Evolutionary conservation across 441 rosid species (phyloP), one percentile per base, ranked within the genome.

Genomic region (Pelargonium myrrhifolium): DNA sequence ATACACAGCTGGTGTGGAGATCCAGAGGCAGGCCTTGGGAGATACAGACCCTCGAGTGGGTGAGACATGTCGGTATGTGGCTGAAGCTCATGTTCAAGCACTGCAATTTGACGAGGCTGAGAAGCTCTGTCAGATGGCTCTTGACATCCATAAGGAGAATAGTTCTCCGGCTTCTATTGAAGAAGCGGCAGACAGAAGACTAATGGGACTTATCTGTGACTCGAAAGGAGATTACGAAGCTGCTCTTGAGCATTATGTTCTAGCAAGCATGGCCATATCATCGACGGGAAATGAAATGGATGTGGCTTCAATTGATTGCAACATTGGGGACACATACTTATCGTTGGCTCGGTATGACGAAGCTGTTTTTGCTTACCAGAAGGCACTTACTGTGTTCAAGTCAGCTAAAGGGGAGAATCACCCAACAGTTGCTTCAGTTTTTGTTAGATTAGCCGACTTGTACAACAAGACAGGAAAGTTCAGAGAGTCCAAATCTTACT

Each of bases 311-410:
- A 77, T 87, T 68, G 97, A 91, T 76, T 86, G 96, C 68, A 86
- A 95, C 82, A 90, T 93, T 26, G 98, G 97, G n/a, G 99, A 93
- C 70, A 76, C 90, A 0, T 93, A 93, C 75, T 79, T 93, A 65
- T 83, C 93, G 3, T 74, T 93, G 83, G 78, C 95, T 56, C 76
- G 96, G 67, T 93, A 84, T 42, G 97, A 93, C 45, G 99, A 93
- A 75, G 94, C 99, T 3, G 69, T 84, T 43, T 86, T 86, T 65
- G 83, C 99, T 1, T 93, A 89, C 74, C 97, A 93, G 72, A 93
- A 91, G 76, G 96, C 96, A 10, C 82, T 93, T 17, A 83, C 95
- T 1, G 86, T 79, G 42, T 85, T 88, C 70, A 93, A 93, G 72
- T 84, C 90, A 6, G 75, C 74, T 0, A 88, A 85, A 78, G 96